These are phyloP conservation scores for Mycena maculata DNA, from an alignment of 768 basidiomycete species.

Conservation along the genomic window DNA sequence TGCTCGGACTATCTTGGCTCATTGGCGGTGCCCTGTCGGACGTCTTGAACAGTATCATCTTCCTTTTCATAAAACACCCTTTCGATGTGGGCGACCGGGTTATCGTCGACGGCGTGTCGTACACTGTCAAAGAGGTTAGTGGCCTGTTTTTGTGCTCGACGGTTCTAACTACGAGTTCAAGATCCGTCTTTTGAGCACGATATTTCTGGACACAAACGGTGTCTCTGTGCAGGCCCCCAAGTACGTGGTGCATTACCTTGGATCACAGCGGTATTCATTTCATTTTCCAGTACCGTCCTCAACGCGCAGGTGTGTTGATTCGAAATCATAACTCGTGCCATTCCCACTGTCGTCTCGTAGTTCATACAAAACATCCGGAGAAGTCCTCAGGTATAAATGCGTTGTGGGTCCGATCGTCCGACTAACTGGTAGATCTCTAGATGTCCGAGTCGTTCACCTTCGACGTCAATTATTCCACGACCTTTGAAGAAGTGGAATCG, in stretches of 20 bases:
- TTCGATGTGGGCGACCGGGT: slow-evolving; percentile 88
- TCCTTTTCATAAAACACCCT: slow-evolving; percentile 89
- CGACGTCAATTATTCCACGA: slow-evolving; percentile 81
- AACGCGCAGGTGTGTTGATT: slow-evolving; percentile 19
- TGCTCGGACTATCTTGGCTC: slow-evolving; percentile 82
- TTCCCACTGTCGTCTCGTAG: slow-evolving; percentile 46
- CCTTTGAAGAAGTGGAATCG: slow-evolving; percentile 83
- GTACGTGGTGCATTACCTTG: slow-evolving; percentile 1
- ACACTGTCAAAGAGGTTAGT: slow-evolving; percentile 78
- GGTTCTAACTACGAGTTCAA: slow-evolving; percentile 1
- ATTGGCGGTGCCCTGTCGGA: slow-evolving; percentile 86
- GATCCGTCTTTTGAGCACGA: slow-evolving; percentile 84
- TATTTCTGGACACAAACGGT: slow-evolving; percentile 72
- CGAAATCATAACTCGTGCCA: background rate
- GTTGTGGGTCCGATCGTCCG: background rate
- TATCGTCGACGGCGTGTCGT: slow-evolving; percentile 60
- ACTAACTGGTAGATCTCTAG: slow-evolving; percentile 32
- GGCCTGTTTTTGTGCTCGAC: background rate
- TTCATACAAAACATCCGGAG: slow-evolving; percentile 79
- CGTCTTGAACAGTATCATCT: slow-evolving; percentile 87
- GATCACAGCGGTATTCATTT: background rate
- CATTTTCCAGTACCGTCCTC: slow-evolving; percentile 21
- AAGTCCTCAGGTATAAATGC: slow-evolving; percentile 65
- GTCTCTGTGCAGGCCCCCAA: slow-evolving; percentile 81
- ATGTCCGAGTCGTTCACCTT: slow-evolving; percentile 88